phyloP scores from a whole-genome alignment of 2,329 filamentous ascomycete species.

The Penicillium sp. region DNA sequence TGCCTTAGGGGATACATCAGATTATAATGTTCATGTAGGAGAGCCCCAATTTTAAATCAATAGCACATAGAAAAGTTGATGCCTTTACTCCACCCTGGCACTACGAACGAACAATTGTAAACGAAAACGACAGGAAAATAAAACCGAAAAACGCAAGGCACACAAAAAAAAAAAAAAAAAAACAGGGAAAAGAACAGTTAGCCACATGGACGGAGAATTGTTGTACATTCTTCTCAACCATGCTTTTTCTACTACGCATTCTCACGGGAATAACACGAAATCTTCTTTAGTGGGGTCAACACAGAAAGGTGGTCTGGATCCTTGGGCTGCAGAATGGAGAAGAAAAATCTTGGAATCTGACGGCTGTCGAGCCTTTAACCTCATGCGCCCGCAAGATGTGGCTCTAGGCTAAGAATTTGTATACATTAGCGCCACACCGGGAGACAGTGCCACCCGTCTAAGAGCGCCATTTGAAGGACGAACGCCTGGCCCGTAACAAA shows the following conservation, averaged over 20 bases:
- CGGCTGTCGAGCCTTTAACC: constrained; percentile 2
- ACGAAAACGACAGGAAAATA: background rate
- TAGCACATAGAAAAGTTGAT: background rate
- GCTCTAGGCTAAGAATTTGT: background rate
- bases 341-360: background rate
- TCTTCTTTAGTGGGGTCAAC: background rate
- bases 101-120: too few relatives aligned
- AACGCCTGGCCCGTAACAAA: background rate
- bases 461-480: background rate
- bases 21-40: background rate
- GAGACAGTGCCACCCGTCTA: background rate
- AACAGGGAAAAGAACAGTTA: background rate
- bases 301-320: constrained; percentile 3
- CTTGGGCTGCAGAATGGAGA: background rate
- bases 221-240: background rate
- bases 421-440: background rate
- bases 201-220: background rate
- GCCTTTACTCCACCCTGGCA: background rate
- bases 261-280: background rate
- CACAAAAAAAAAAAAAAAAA: background rate
- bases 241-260: background rate
- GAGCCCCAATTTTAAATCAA: background rate
- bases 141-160: background rate
- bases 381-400: background rate
- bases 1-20: background rate